phyloP scores from a whole-genome alignment of 106 monocot genomes.

The Apostasia ramifera region DNA sequence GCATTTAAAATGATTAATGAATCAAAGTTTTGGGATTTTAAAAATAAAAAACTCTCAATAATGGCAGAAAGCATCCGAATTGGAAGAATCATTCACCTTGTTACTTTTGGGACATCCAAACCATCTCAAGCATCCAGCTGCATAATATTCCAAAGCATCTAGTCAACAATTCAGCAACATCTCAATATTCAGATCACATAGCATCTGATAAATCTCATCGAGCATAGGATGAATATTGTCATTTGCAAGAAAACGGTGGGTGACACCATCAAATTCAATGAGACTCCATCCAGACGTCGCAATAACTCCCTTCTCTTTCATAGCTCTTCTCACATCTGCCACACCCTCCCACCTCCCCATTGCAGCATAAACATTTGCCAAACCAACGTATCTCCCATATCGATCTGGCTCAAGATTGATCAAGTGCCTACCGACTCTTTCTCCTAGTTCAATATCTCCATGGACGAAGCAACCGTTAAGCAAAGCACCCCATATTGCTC shows the following conservation, averaged over 20 bases:
- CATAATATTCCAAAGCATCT: no score
- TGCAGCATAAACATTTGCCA: conserved; percentile 28
- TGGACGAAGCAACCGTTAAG: conserved; percentile 29
- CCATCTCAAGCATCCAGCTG: no score
- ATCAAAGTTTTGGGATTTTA: no score
- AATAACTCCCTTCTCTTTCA: conserved; percentile 20
- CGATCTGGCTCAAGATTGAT: conserved; percentile 7
- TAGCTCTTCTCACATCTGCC: conserved; percentile 12
- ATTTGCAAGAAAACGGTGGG: conserved; percentile 22
- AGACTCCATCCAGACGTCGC: conserved; percentile 20
- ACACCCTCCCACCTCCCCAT: conserved; percentile 26
- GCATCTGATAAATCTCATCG: conserved; percentile 9
- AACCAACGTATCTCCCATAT: conserved; percentile 20
- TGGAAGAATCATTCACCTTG: no score
- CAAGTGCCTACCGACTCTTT: conserved; percentile 18
- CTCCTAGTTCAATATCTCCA: conserved; percentile 17
- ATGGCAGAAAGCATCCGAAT: no score
- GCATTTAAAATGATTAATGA: no score
- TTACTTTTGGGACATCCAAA: no score
- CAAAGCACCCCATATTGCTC: conserved; percentile 33
- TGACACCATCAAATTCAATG: conserved; percentile 16
- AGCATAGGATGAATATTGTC: conserved; percentile 11
- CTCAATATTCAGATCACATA: neutral
- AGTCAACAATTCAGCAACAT: no score
- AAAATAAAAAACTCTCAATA: no score